A percentile compares a stretch with the other conserved stretches of the same genome.
phyloP scores from a whole-genome alignment of 2,329 filamentous ascomycete genomes.

The Fusarium succisae region DNA sequence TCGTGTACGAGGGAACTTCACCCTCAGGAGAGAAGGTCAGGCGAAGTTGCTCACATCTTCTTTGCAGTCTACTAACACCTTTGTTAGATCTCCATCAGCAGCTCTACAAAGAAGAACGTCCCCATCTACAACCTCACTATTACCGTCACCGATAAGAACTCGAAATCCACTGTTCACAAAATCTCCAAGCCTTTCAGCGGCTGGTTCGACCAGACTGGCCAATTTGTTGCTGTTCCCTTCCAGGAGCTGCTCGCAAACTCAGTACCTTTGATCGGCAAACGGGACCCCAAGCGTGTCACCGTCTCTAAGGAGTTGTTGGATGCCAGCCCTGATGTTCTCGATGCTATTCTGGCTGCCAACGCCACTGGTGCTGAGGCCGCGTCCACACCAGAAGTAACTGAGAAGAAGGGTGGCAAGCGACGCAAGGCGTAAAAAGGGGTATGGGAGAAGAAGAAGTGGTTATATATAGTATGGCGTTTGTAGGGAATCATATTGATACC shows the following conservation, averaged over 20 bases:
- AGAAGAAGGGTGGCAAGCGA: slow-evolving; percentile 56
- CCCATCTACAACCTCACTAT: slow-evolving; percentile 83
- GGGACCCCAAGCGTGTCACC: slow-evolving; percentile 68
- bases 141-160: slow-evolving; percentile 56
- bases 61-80: slow-evolving; percentile 18
- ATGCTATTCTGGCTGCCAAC: slow-evolving; percentile 55
- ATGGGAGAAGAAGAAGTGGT: slow-evolving; percentile 1
- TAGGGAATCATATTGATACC: slow-evolving; percentile 21
- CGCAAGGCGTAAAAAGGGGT: slow-evolving; percentile 52
- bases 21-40: slow-evolving; percentile 74
- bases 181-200: slow-evolving; percentile 73
- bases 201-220: slow-evolving; percentile 80
- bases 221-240: slow-evolving; percentile 79
- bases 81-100: slow-evolving; percentile 75
- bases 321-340: slow-evolving; percentile 58
- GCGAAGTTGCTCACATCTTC: slow-evolving; percentile 48
- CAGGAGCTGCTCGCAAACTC: slow-evolving; percentile 79
- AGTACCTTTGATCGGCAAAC: slow-evolving; percentile 71
- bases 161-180: slow-evolving; percentile 57
- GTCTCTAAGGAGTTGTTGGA: slow-evolving; percentile 50
- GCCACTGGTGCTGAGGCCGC: slow-evolving; percentile 40
- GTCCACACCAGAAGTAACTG: slow-evolving; percentile 47
- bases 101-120: slow-evolving; percentile 79
- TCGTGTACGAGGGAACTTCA: slow-evolving; percentile 78
- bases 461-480: slow-evolving; percentile 32